A percentile compares a stretch with the other conserved stretches of the same genome.
Conservation (phyloP, 345 rosid genomes). For the Xanthoceras sorbifolium region DNA sequence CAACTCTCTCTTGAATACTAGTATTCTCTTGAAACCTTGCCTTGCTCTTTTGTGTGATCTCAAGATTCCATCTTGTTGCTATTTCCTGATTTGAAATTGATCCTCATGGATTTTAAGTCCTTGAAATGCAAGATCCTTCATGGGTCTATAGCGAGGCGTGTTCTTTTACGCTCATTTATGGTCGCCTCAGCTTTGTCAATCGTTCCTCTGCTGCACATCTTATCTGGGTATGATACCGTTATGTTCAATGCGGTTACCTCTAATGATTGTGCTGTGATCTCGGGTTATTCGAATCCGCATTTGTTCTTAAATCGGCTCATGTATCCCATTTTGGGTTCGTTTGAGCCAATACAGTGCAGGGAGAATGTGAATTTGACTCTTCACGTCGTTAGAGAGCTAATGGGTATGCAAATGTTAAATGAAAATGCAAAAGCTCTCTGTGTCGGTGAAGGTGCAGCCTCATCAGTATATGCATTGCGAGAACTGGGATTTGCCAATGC, state of each 20-base stretch:
- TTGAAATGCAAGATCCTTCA: conserved; percentile 43
- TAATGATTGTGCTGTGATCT: conserved; percentile 42
- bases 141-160: conserved; percentile 59
- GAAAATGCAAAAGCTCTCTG: conserved; percentile 61
- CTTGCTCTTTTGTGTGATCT: neutral
- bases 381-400: conserved; percentile 56
- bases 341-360: conserved; percentile 43
- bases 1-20: conserved; percentile 32
- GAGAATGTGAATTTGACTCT: conserved; percentile 52
- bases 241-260: conserved; percentile 30
- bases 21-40: conserved; percentile 24
- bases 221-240: conserved; percentile 43
- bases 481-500: conserved; percentile 57
- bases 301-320: conserved; percentile 38
- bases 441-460: conserved; percentile 68
- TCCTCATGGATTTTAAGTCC: conserved; percentile 53
- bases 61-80: neutral
- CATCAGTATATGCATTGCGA: conserved; percentile 56
- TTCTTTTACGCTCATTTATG: conserved; percentile 60
- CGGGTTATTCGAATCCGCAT: conserved; percentile 34
- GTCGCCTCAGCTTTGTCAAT: conserved; percentile 54
- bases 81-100: neutral
- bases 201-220: conserved; percentile 51
- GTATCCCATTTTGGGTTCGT: conserved; percentile 50
- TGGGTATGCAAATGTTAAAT: conserved; percentile 47